A percentile compares a stretch with the other conserved stretches of the same genome.
Conservation (phyloP, 768 basidiomycete species). For the Tubosaeta brunneosetosa region DNA sequence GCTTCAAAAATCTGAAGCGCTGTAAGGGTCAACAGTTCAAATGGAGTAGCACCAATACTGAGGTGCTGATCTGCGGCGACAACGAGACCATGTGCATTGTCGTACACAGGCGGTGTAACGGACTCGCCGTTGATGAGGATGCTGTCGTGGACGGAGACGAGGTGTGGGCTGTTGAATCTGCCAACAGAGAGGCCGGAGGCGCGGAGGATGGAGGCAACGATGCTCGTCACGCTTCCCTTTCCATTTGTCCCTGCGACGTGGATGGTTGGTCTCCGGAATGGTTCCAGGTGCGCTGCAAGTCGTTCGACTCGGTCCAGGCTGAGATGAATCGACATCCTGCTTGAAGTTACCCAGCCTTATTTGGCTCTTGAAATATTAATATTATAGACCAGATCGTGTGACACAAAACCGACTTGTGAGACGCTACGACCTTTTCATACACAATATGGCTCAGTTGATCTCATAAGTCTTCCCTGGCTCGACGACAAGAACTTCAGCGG, state of each 20-base stretch:
- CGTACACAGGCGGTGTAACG: constrained; percentile 48
- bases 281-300: constrained; percentile 52
- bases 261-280: constrained; percentile 72
- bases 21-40: constrained; percentile 82
- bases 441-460: no score
- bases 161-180: constrained; percentile 90
- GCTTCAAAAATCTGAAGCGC: constrained; percentile 75
- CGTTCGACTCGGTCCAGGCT: constrained; percentile 53
- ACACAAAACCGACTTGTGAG: no score
- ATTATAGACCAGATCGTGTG: no score
- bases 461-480: no score
- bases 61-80: constrained; percentile 42
- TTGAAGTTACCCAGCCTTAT: no score
- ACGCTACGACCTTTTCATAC: no score
- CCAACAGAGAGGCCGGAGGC: constrained; percentile 59
- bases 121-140: constrained; percentile 63
- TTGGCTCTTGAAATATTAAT: no score
- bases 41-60: constrained; percentile 53
- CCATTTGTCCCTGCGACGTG: constrained; percentile 97
- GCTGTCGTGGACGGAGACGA: constrained; percentile 70
- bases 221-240: constrained; percentile 88
- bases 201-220: constrained; percentile 71
- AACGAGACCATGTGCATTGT: constrained; percentile 42
- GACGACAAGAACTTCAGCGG: no score
- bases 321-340: constrained; percentile 65